These are phyloP conservation scores for Ustilago hordei DNA, from an alignment of 1,284 basidiomycete genomes.

Conservation along the genomic window DNA sequence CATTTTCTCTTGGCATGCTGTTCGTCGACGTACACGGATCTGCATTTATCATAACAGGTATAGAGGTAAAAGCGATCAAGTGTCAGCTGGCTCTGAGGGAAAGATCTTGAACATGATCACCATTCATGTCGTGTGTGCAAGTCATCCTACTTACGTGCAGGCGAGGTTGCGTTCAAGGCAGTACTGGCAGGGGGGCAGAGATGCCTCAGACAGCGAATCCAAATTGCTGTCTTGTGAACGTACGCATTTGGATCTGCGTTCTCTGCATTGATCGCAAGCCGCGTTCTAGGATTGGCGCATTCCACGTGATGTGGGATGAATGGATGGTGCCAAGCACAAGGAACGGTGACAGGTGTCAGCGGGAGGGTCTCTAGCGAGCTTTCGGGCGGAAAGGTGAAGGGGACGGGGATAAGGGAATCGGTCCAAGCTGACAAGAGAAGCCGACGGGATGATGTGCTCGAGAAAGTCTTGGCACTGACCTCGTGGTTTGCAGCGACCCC, in stretches of 20 bases:
- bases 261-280: neutral
- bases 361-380: neutral
- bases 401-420: neutral
- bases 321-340: neutral
- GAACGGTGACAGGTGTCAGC: neutral
- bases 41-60: neutral
- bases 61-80: neutral
- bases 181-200: neutral
- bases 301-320: neutral
- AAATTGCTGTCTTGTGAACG: neutral
- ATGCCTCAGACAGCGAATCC: neutral
- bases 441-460: neutral
- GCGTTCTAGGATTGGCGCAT: neutral
- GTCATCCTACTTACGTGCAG: neutral
- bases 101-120: neutral
- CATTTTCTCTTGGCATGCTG: neutral
- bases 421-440: neutral
- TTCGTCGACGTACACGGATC: neutral
- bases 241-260: neutral
- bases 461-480: neutral
- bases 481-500: neutral
- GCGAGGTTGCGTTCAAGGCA: neutral
- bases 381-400: neutral
- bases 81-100: too few relatives aligned
- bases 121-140: neutral